Conservation (phyloP, 176 grass and related monocot species). For the Carex cristatella region DNA sequence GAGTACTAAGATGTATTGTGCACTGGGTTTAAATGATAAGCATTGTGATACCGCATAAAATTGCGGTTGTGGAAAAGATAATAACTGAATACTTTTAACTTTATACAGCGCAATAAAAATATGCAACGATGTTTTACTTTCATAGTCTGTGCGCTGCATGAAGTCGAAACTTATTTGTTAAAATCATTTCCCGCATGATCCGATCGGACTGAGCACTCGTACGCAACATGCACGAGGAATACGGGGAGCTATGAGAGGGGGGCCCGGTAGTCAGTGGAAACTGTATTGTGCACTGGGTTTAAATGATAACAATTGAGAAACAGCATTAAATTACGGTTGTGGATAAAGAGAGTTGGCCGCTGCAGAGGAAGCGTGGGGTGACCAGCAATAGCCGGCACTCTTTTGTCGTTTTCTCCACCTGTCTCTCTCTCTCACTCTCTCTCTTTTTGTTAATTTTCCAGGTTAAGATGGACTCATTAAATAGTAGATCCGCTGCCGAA, state of each 20-base stretch:
- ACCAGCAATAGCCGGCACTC: slow-evolving; percentile 20
- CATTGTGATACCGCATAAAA: too few relatives aligned
- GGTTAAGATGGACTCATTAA: background rate
- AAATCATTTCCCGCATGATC: background rate
- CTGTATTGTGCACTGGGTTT: background rate
- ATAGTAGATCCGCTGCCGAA: background rate
- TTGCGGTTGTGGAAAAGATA: too few relatives aligned
- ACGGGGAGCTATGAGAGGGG: background rate
- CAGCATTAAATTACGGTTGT: background rate
- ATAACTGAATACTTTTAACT: too few relatives aligned
- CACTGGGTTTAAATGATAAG: too few relatives aligned
- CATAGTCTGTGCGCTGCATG: too few relatives aligned
- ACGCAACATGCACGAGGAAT: background rate
- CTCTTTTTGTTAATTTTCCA: background rate
- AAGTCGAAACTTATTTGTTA: too few relatives aligned
- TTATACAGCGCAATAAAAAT: too few relatives aligned
- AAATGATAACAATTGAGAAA: background rate
- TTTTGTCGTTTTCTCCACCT: slow-evolving; percentile 3
- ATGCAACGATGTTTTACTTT: too few relatives aligned
- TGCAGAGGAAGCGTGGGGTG: slow-evolving; percentile 25
- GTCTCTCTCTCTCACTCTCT: background rate
- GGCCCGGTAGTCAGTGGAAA: background rate
- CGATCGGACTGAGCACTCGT: background rate
- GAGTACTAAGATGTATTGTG: background rate
- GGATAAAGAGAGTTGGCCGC: slow-evolving; percentile 20